Percentiles rank a stretch among this genome's conserved stretches.
Conservation (phyloP, 441 rosid species). For the Brassica balearica region DNA sequence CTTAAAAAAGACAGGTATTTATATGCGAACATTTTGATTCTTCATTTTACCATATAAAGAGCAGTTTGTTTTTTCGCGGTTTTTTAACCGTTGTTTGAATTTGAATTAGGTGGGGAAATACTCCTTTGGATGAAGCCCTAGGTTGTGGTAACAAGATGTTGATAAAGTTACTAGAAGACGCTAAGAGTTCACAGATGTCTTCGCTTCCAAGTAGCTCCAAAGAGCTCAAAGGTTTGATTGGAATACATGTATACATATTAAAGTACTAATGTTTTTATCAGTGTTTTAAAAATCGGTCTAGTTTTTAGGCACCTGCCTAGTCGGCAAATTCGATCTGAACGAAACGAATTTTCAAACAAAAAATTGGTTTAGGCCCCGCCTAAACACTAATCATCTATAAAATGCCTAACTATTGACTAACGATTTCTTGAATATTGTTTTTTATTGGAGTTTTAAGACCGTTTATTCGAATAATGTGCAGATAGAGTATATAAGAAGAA, state of each 20-base stretch:
- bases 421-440: too few relatives aligned
- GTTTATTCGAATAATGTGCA: conserved; percentile 26
- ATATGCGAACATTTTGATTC: not conserved
- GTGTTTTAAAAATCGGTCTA: too few relatives aligned
- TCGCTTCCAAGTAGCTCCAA: conserved; percentile 42
- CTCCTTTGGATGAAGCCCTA: conserved; percentile 68
- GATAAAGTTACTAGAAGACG: conserved; percentile 67
- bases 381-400: too few relatives aligned
- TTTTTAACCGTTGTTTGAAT: conserved; percentile 13
- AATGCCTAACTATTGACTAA: too few relatives aligned
- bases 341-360: too few relatives aligned
- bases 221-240: conserved; percentile 46
- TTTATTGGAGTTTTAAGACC: not conserved
- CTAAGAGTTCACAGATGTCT: conserved; percentile 59
- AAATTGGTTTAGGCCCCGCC: too few relatives aligned
- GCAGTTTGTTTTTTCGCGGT: not conserved
- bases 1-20: conserved; percentile 73
- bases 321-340: too few relatives aligned
- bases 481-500: conserved; percentile 49
- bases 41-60: not conserved
- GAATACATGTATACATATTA: not conserved
- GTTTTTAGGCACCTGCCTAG: too few relatives aligned
- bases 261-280: not conserved
- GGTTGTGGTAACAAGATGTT: conserved; percentile 63
- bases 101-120: conserved; percentile 76